Percentiles rank a stretch among this genome's conserved stretches.
Evolutionary conservation across 108 stramenopile species (phyloP).

Genomic region (Skeletonema costatum): DNA sequence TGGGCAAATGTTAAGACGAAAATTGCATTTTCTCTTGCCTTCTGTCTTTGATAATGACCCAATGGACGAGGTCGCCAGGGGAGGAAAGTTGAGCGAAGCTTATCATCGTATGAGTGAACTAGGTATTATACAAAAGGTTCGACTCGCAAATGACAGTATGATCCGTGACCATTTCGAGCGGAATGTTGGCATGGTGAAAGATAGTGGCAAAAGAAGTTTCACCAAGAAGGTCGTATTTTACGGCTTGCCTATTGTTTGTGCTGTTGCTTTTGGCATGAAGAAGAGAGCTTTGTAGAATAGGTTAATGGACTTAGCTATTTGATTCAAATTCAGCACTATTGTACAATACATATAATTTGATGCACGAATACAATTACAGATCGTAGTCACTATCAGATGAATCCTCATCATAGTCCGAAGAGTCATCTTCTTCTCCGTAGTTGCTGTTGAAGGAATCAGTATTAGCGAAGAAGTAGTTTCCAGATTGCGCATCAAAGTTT

Average conservation of each 20-base stretch:
- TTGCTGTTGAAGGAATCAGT: constrained; percentile 6
- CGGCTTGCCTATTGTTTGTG: background rate
- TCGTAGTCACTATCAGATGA: constrained; percentile 35
- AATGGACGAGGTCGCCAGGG: constrained; percentile 27
- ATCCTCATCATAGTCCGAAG: constrained; percentile 30
- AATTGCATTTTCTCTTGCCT: constrained; percentile 22
- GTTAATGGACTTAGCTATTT: background rate
- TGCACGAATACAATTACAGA: background rate
- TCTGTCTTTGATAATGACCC: constrained; percentile 24
- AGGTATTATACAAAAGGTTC: constrained; percentile 22
- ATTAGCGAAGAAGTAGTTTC: constrained; percentile 2
- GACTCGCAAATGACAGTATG: constrained; percentile 27
- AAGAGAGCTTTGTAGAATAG: background rate
- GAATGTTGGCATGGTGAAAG: constrained; percentile 39
- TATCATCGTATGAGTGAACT: constrained; percentile 36
- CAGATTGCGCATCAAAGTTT: background rate
- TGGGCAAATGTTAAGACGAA: constrained; percentile 22
- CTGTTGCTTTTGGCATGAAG: background rate
- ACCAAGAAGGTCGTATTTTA: background rate
- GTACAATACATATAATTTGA: background rate
- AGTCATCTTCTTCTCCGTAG: constrained; percentile 5
- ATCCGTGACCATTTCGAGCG: constrained; percentile 41
- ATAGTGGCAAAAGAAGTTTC: background rate
- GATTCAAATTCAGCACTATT: background rate
- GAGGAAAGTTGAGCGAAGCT: constrained; percentile 34